A percentile compares a stretch with the other conserved stretches of the same genome.
phyloP scores from a whole-genome alignment of 164 flowering plant species.

The Taxillus chinensis region DNA sequence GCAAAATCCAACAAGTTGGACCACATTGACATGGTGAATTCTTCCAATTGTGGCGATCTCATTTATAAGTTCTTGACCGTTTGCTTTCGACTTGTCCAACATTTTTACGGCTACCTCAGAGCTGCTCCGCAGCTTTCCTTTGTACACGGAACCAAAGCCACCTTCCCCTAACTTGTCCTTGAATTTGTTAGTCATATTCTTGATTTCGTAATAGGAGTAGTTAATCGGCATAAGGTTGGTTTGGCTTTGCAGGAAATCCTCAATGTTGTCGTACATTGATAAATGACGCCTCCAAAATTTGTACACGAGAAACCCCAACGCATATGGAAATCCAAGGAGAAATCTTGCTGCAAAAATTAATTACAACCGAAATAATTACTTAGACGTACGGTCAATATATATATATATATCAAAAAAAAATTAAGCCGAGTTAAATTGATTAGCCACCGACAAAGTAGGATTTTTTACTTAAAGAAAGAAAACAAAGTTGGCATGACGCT shows the following conservation, averaged over 20 bases:
- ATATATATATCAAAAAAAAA: neutral
- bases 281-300: neutral
- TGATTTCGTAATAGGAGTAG: neutral
- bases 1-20: constrained; percentile 3
- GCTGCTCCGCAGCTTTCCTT: neutral
- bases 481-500: neutral
- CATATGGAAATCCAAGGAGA: neutral
- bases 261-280: neutral
- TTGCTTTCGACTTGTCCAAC: neutral
- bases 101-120: constrained; percentile 1
- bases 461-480: neutral
- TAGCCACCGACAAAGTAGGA: neutral
- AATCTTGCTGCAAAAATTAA: neutral
- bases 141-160: constrained; percentile 4
- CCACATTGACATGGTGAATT: constrained; percentile 7
- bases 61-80: constrained; percentile 3
- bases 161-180: constrained; percentile 4
- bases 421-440: neutral
- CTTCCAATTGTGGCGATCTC: neutral
- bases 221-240: neutral
- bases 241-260: neutral
- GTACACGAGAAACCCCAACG: neutral
- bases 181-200: constrained; percentile 1
- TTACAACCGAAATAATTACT: neutral
- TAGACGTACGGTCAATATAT: neutral